Base-by-base conservation (phyloP, 1,284 basidiomycete genomes). In the Austropuccinia psidii region DNA sequence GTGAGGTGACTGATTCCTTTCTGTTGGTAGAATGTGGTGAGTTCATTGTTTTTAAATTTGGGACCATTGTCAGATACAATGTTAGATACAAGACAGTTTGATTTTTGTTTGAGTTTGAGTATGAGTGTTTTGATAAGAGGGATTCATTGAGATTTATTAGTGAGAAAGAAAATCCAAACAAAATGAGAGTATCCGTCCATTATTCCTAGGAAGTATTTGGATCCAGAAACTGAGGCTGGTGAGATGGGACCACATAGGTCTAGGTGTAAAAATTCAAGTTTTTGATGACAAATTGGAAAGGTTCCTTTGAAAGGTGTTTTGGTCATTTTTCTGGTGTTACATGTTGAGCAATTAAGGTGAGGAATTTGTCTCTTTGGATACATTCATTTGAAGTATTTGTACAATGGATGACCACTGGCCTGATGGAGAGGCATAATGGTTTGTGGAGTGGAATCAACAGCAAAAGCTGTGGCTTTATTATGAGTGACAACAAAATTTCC, bases 191-290 rank as follows among this genome's bases (percentile, higher is more conserved):
- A 62, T 4, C 60, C 60, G 29, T 62, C 60, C 6, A 62, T 41
- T 6, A 45, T 24, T 43, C 43, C 37, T n/a, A 62, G 43, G n/a
- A 62, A 62, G 27, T 62, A 62, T 24, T 62, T 11, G 24, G 35
- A 4, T 45, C 60, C 41, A 2, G 39, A 41, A 24, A 24, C 24
- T 7, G 60, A 62, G 4, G 29, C 4, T 8, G 60, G 60, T 17
- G 39, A 43, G 41, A 62, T 47, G 15, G 60, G 60, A 13, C 60
- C 60, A 27, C 60, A 62, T n/a, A 62, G 43, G 29, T 62, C 60
- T 4, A 62, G 11, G 24, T 62, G 60, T 3, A 62, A 11, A 29
- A 24, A 43, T n/a, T 62, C 37, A 8, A 62, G 43, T 43, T 24
- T 41, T 17, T 21, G 8, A 29, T 17, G 4, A 2, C 37, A 24